phyloP scores from a whole-genome alignment of 2,329 filamentous ascomycete genomes.

The Hyphodiscus sp. region DNA sequence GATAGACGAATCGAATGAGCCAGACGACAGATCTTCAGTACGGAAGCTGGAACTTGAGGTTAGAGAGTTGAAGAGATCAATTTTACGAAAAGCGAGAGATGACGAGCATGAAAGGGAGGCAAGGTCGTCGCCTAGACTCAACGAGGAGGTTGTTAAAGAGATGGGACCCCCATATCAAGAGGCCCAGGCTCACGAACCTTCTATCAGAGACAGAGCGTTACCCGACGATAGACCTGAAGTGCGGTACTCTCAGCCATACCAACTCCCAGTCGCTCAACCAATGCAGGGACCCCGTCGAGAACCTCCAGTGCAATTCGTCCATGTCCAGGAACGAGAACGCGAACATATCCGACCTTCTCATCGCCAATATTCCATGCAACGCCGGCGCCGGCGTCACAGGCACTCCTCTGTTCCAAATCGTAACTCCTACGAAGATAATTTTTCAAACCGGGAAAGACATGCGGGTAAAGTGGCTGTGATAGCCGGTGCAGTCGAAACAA shows the following conservation, averaged over 20 bases:
- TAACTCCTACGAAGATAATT: constrained; percentile 15
- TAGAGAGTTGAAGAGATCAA: constrained; percentile 41
- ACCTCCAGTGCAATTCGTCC: background rate
- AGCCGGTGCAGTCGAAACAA: constrained; percentile 34
- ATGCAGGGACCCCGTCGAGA: background rate
- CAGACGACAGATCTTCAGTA: constrained; percentile 2
- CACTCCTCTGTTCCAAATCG: constrained; percentile 8
- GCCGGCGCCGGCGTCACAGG: background rate
- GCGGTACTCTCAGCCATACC: background rate
- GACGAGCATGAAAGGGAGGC: constrained; percentile 27
- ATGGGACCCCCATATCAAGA: constrained; percentile 15
- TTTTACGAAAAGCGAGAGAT: constrained; percentile 11
- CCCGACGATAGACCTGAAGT: background rate
- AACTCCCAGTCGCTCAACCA: background rate
- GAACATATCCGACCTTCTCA: background rate
- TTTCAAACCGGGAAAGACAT: constrained; percentile 5
- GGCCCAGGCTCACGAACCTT: background rate
- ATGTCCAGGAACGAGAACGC: background rate
- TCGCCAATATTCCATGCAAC: constrained; percentile 1
- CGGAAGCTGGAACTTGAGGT: constrained; percentile 31
- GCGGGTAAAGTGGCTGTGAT: constrained; percentile 22
- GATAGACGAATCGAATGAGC: background rate
- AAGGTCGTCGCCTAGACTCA: background rate
- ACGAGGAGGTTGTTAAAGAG: constrained; percentile 5
- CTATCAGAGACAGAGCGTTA: background rate